Conservation (phyloP, 1,284 basidiomycete genomes). For the Blastosporella zonata region DNA sequence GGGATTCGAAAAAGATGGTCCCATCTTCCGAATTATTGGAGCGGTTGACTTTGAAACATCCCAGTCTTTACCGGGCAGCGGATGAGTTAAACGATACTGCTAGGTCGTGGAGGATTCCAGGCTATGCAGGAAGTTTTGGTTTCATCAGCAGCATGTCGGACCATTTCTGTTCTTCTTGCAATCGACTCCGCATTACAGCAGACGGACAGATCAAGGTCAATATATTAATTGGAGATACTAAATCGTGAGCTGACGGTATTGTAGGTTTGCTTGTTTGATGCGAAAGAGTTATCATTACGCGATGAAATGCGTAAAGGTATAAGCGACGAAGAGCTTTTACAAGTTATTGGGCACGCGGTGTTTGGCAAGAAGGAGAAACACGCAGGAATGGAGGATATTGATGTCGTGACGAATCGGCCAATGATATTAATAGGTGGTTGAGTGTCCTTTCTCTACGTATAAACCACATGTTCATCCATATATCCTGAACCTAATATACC, state of each 20-base stretch:
- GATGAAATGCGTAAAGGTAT: constrained; percentile 68
- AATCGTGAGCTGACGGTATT: constrained; percentile 1
- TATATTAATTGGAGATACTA: background rate
- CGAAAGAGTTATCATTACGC: constrained; percentile 79
- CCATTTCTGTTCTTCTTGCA: constrained; percentile 86
- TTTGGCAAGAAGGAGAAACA: constrained; percentile 81
- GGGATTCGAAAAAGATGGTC: constrained; percentile 81
- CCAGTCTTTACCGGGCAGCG: constrained; percentile 48
- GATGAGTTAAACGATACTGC: constrained; percentile 81
- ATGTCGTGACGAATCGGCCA: constrained; percentile 73
- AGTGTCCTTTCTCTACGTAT: constrained; percentile 40
- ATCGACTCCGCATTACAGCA: constrained; percentile 79
- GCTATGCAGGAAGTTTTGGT: constrained; percentile 72
- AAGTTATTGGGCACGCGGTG: constrained; percentile 66
- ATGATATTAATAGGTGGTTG: constrained; percentile 92
- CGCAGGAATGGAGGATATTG: constrained; percentile 78
- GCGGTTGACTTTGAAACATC: constrained; percentile 45
- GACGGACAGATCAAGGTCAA: constrained; percentile 86
- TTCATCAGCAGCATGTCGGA: constrained; percentile 94
- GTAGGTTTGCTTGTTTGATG: constrained; percentile 85
- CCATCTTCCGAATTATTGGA: constrained; percentile 64
- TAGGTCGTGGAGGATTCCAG: constrained; percentile 74
- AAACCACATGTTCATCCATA: constrained; percentile 20
- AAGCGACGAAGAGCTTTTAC: constrained; percentile 62
- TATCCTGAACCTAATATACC: constrained; percentile 17